Evolutionary conservation across 106 monocot genomes (phyloP).

Genomic region (Apostasia shenzhenica): DNA sequence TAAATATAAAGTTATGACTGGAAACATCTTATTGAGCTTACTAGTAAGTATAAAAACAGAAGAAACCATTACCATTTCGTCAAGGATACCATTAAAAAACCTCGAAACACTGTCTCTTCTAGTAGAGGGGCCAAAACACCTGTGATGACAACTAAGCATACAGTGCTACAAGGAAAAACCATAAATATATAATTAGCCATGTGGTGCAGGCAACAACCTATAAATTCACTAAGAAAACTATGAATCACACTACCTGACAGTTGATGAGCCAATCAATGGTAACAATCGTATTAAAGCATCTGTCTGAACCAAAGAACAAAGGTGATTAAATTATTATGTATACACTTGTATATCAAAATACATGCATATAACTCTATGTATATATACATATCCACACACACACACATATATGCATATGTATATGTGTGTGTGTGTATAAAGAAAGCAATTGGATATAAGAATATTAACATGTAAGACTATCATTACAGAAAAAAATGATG

Average conservation of each 20-base stretch:
- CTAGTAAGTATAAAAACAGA: too few species aligned
- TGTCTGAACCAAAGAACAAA: conserved; percentile 38
- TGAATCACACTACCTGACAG: conserved; percentile 42
- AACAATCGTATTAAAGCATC: conserved; percentile 72
- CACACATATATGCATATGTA: too few species aligned
- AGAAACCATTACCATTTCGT: conserved; percentile 66
- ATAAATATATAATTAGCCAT: conserved; percentile 9
- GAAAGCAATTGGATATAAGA: too few species aligned
- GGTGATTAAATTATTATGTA: too few species aligned
- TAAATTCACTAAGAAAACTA: background rate
- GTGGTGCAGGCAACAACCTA: background rate
- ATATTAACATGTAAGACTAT: too few species aligned
- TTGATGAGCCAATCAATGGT: conserved; percentile 85
- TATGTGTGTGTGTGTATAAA: too few species aligned
- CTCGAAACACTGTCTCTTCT: conserved; percentile 92
- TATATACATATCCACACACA: too few species aligned
- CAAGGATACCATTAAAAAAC: conserved; percentile 83
- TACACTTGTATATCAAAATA: too few species aligned
- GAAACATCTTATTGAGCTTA: too few species aligned
- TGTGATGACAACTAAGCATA: conserved; percentile 68
- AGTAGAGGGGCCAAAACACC: conserved; percentile 87
- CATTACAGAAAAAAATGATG: too few species aligned
- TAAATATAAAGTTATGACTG: too few species aligned
- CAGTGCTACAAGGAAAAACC: conserved; percentile 47
- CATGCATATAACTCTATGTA: too few species aligned